Percentiles rank a stretch among this genome's conserved stretches.
phyloP scores from a whole-genome alignment of 352 stramenopile species.

The Globisporangium sylvaticum region DNA sequence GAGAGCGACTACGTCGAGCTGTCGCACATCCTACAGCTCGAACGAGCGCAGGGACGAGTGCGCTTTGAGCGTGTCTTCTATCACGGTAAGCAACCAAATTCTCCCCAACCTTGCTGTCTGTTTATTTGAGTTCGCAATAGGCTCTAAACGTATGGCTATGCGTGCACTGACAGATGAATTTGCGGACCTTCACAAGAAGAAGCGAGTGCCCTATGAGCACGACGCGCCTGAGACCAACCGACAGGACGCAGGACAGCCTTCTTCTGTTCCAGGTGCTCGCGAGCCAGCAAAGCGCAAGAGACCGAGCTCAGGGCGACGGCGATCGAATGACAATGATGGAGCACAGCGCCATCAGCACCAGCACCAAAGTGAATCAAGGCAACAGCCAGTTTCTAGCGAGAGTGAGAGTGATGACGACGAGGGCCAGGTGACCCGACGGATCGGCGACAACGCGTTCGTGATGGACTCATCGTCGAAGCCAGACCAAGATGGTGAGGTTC shows the following conservation, averaged over 20 bases:
- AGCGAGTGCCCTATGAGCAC: slow-evolving; percentile 8
- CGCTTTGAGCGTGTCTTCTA: slow-evolving; percentile 55
- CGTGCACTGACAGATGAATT: slow-evolving; percentile 42
- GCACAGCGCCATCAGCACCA: neutral
- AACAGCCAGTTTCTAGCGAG: neutral
- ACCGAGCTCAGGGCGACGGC: neutral
- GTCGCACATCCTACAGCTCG: slow-evolving; percentile 35
- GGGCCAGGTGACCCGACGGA: neutral
- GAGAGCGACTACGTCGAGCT: slow-evolving; percentile 62
- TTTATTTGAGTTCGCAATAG: neutral
- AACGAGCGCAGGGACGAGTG: slow-evolving; percentile 33
- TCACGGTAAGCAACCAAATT: slow-evolving; percentile 24
- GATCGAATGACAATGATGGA: slow-evolving; percentile 2
- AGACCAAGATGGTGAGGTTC: neutral
- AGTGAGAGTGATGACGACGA: neutral
- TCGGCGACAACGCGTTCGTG: slow-evolving; percentile 8
- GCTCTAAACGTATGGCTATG: neutral
- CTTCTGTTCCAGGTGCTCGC: neutral
- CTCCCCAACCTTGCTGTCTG: neutral
- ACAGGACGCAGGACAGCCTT: neutral
- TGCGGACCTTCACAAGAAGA: slow-evolving; percentile 36
- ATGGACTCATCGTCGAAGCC: slow-evolving; percentile 1
- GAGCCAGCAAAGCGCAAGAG: neutral
- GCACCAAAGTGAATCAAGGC: neutral
- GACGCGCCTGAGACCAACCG: neutral